Percentiles rank a stretch among this genome's conserved stretches.
phyloP scores from a whole-genome alignment of 176 grass and related monocot genomes.

The Hsuehochloa calcarea region DNA sequence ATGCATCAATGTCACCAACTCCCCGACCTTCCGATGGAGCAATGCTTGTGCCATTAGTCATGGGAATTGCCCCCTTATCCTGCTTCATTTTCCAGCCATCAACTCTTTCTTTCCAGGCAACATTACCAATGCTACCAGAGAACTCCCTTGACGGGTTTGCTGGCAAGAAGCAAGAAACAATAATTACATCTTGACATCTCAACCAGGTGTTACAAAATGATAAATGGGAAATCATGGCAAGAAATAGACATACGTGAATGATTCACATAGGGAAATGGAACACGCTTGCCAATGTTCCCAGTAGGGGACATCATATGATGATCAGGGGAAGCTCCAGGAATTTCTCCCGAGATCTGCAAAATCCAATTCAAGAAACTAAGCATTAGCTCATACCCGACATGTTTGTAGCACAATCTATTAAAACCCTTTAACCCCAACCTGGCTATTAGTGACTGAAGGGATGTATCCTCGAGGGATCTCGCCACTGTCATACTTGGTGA shows the following conservation, averaged over 20 bases:
- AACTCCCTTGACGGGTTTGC: conserved; percentile 96
- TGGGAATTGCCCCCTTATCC: conserved; percentile 84
- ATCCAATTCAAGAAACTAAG: conserved; percentile 28
- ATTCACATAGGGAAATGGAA: conserved; percentile 81
- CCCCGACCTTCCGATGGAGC: conserved; percentile 95
- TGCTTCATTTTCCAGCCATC: conserved; percentile 99
- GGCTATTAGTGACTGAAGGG: conserved; percentile 91
- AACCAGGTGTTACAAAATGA: conserved; percentile 1
- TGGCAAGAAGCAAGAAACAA: conserved; percentile 40
- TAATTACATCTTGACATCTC: conserved; percentile 25
- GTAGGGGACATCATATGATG: conserved; percentile 99
- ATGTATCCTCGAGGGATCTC: conserved; percentile 92
- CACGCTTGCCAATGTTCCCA: conserved; percentile 76
- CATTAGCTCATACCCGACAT: not conserved
- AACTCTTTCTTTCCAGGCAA: conserved; percentile 99
- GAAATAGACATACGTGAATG: conserved; percentile 72
- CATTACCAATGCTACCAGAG: conserved; percentile 92
- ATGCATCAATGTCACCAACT: conserved; percentile 83
- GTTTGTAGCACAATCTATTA: not conserved
- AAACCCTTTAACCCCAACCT: conserved; percentile 39
- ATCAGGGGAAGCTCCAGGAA: conserved; percentile 89
- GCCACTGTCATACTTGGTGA: conserved; percentile 56
- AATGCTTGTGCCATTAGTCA: conserved; percentile 93
- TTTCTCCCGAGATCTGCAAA: conserved; percentile 87
- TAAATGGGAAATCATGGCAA: conserved; percentile 11